Percentiles rank a stretch among this genome's conserved stretches.
Conservation (phyloP, 352 stramenopile genomes). For the Phytophthora kernoviae region DNA sequence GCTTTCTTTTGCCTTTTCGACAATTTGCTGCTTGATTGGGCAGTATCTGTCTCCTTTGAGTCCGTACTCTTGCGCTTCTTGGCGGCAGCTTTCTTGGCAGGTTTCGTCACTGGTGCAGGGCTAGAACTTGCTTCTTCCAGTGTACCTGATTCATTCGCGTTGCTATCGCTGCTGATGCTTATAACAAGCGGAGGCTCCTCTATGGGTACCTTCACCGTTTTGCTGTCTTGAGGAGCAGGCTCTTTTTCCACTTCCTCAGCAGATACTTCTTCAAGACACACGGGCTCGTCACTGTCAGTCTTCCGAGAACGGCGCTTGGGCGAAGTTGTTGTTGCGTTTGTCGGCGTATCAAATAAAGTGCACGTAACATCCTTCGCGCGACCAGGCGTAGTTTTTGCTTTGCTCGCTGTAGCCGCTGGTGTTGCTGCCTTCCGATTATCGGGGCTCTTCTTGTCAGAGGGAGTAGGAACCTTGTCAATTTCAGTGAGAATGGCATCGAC, state of each 20-base stretch:
- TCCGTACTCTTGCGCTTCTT: constrained; percentile 35
- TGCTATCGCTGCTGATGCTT: constrained; percentile 27
- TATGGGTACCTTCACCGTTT: constrained; percentile 7
- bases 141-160: constrained; percentile 23
- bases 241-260: constrained; percentile 29
- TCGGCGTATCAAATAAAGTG: constrained; percentile 67
- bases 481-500: constrained; percentile 63
- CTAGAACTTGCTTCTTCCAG: constrained; percentile 4
- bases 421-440: constrained; percentile 14
- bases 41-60: constrained; percentile 13
- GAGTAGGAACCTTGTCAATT: constrained; percentile 55
- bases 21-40: constrained; percentile 15
- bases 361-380: constrained; percentile 42
- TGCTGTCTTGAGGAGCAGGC: constrained; percentile 13
- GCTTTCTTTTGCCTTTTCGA: constrained; percentile 43
- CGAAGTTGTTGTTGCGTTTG: constrained; percentile 26
- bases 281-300: constrained; percentile 11
- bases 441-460: constrained; percentile 34
- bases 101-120: constrained; percentile 13
- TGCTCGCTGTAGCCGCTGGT: constrained; percentile 8
- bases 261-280: constrained; percentile 12
- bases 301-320: constrained; percentile 25
- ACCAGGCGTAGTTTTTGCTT: constrained; percentile 13
- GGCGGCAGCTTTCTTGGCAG: constrained; percentile 23
- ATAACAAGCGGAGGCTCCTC: constrained; percentile 27